These are phyloP conservation scores for Hanseniaspora vineae DNA, from an alignment of 805 yeast genomes.

Conservation along the genomic window DNA sequence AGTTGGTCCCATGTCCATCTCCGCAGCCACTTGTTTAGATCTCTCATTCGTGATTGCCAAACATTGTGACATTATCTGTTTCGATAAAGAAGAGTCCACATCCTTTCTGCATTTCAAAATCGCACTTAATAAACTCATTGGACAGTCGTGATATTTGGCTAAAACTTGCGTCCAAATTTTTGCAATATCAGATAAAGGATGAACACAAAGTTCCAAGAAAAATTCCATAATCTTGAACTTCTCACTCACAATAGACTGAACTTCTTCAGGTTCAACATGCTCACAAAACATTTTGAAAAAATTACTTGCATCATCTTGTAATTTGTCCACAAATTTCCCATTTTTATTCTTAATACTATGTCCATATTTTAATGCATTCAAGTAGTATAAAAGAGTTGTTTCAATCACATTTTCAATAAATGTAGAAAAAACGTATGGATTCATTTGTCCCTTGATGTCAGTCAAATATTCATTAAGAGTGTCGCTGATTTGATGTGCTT, in stretches of 20 bases:
- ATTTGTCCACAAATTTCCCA: constrained; percentile 34
- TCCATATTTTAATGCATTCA: constrained; percentile 32
- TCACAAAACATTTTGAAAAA: constrained; percentile 41
- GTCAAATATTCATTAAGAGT: constrained; percentile 64
- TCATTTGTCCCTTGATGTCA: constrained; percentile 44
- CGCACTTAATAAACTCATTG: constrained; percentile 53
- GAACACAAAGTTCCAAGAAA: constrained; percentile 42
- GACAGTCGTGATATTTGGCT: constrained; percentile 61
- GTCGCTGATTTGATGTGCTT: constrained; percentile 50
- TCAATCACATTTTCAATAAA: constrained; percentile 41
- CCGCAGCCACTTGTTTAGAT: background rate
- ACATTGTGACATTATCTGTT: background rate
- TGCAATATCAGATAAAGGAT: constrained; percentile 32
- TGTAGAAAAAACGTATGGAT: constrained; percentile 40
- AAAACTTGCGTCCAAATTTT: constrained; percentile 50
- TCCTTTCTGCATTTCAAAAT: constrained; percentile 37
- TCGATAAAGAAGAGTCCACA: constrained; percentile 16
- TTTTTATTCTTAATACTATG: constrained; percentile 31
- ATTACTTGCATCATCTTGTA: constrained; percentile 47
- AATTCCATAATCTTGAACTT: constrained; percentile 49
- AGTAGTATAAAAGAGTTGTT: constrained; percentile 36
- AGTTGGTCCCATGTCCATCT: background rate
- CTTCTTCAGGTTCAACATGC: constrained; percentile 20
- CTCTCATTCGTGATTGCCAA: background rate
- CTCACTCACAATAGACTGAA: constrained; percentile 22